Evolutionary conservation across 371 early-diverging fungal genomes (phyloP).

Genomic region (Ecytonucleospora hepatopenaei): DNA sequence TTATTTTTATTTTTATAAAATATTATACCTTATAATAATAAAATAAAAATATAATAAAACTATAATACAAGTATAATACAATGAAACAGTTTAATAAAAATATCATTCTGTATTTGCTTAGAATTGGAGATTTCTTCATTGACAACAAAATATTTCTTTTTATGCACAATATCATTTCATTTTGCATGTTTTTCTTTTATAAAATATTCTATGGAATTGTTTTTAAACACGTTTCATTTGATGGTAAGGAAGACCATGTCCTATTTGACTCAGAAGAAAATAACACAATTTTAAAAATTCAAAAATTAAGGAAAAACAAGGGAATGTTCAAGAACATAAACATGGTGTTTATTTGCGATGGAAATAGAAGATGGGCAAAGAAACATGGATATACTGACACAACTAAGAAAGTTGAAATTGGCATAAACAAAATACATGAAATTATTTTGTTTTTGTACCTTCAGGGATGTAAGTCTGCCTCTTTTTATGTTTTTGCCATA

Average conservation of each 20-base stretch:
- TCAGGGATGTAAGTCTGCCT: conserved; percentile 71
- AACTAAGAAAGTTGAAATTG: conserved; percentile 15
- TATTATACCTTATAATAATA: neutral
- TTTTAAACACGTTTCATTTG: neutral
- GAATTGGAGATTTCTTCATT: neutral
- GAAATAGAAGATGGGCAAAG: conserved; percentile 78
- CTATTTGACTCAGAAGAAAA: neutral
- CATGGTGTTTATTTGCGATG: conserved; percentile 85
- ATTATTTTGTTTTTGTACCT: conserved; percentile 71
- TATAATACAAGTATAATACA: neutral
- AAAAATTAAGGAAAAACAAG: neutral
- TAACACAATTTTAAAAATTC: neutral
- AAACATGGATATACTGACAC: conserved; percentile 5
- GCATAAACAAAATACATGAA: conserved; percentile 55
- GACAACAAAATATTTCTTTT: neutral
- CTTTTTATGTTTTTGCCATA: conserved; percentile 88
- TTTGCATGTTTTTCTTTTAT: no score
- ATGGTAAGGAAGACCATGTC: neutral
- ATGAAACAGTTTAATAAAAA: no score
- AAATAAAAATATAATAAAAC: neutral
- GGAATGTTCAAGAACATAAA: conserved; percentile 18
- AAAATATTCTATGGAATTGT: no score
- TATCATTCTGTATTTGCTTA: no score
- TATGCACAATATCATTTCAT: neutral
- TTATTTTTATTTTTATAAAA: neutral